Evolutionary conservation across 805 yeast species (phyloP).

Genomic region (Lipomyces oligophaga): DNA sequence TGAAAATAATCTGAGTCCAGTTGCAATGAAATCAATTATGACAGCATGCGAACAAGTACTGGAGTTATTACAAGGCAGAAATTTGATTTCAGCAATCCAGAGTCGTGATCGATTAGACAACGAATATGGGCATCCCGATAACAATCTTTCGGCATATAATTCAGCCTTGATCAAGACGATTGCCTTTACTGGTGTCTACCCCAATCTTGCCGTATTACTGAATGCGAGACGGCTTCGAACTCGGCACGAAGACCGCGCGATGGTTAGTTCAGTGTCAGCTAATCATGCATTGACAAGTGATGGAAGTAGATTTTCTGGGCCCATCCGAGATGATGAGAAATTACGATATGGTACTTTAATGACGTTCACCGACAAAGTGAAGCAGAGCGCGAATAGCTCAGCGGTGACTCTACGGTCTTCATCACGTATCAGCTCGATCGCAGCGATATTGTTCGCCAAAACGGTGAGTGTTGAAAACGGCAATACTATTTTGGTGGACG

Average conservation of each 20-base stretch:
- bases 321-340: neutral
- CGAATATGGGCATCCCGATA: conserved; percentile 16
- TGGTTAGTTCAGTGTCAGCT: conserved; percentile 18
- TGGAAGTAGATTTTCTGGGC: conserved; percentile 10
- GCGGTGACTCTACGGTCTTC: conserved; percentile 17
- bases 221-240: conserved; percentile 12
- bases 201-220: conserved; percentile 16
- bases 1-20: conserved; percentile 6
- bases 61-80: conserved; percentile 16
- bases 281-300: conserved; percentile 16
- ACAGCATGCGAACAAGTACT: conserved; percentile 17
- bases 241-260: conserved; percentile 13
- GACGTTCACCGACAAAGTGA: conserved; percentile 19
- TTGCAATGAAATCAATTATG: conserved; percentile 7
- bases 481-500: conserved; percentile 7
- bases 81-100: conserved; percentile 11
- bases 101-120: conserved; percentile 6
- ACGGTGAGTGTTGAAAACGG: neutral
- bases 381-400: conserved; percentile 11
- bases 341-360: conserved; percentile 14
- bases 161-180: conserved; percentile 14
- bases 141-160: conserved; percentile 17
- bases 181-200: conserved; percentile 17
- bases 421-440: conserved; percentile 1
- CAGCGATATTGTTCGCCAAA: conserved; percentile 12